Percentiles rank a stretch among this genome's conserved stretches.
Conservation (phyloP, 306 rosid genomes). For the Cicer yamashitae region DNA sequence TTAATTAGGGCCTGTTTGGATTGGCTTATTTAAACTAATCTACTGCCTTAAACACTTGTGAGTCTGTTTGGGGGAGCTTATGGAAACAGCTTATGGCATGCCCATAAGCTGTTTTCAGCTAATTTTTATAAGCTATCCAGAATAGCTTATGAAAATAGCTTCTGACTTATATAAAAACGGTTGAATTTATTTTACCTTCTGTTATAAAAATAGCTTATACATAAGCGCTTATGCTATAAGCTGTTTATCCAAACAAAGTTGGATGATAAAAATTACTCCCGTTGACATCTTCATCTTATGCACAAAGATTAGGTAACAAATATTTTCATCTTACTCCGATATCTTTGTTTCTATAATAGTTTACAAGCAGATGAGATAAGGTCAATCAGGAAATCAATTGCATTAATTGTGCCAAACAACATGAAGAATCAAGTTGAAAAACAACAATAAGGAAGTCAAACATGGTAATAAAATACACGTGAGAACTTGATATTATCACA, state of each 20-base stretch:
- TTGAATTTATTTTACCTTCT: no score
- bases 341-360: not conserved
- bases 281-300: not conserved
- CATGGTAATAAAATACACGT: constrained; percentile 12
- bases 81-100: no score
- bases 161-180: no score
- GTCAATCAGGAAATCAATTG: not conserved
- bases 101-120: no score
- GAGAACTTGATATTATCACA: not conserved
- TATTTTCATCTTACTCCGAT: not conserved
- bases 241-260: not conserved
- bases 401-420: constrained; percentile 20
- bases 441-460: not conserved
- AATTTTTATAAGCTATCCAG: no score
- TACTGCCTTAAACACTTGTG: no score
- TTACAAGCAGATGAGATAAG: not conserved
- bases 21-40: no score
- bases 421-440: constrained; percentile 16
- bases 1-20: no score
- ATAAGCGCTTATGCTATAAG: no score
- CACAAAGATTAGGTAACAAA: not conserved
- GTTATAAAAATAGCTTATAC: no score
- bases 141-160: no score
- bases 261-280: not conserved
- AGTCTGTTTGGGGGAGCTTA: no score